These are phyloP conservation scores for Yarrowia keelungensis DNA, from an alignment of 805 yeast species.

Conservation along the genomic window DNA sequence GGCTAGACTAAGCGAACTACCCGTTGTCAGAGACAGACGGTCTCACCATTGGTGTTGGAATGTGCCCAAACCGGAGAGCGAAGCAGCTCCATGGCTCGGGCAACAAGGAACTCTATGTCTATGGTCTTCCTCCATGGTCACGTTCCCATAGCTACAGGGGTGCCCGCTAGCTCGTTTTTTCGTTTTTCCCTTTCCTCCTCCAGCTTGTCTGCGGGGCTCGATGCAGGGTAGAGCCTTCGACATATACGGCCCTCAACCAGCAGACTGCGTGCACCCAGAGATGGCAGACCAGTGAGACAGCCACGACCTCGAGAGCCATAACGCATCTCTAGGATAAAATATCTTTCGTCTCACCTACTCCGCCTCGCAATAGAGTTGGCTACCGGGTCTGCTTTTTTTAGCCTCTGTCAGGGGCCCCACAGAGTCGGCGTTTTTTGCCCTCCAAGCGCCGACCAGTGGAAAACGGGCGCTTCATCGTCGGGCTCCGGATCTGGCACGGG, in stretches of 20 bases:
- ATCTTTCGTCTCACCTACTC: too few species aligned
- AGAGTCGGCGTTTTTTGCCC: too few species aligned
- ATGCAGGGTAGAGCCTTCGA: slow-evolving; percentile 5
- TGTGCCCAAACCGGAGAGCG: not conserved
- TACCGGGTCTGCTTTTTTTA: too few species aligned
- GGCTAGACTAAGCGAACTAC: not conserved
- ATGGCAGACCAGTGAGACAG: not conserved
- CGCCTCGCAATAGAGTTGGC: too few species aligned
- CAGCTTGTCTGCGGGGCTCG: slow-evolving; percentile 3
- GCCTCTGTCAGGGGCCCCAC: too few species aligned
- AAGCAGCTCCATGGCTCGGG: not conserved
- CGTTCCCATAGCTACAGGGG: slow-evolving; percentile 21
- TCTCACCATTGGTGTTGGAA: not conserved
- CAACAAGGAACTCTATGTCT: not conserved
- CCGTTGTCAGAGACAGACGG: not conserved
- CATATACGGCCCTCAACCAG: not conserved
- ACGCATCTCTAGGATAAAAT: too few species aligned
- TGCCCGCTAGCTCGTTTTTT: not conserved
- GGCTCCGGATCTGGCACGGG: not conserved
- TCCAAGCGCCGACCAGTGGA: too few species aligned
- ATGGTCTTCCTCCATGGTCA: not conserved
- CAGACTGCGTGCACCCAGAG: not conserved
- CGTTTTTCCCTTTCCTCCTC: too few species aligned
- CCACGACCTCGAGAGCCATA: too few species aligned
- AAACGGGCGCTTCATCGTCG: not conserved